phyloP scores from a whole-genome alignment of 352 stramenopile species.

The Pythium insidiosum region DNA sequence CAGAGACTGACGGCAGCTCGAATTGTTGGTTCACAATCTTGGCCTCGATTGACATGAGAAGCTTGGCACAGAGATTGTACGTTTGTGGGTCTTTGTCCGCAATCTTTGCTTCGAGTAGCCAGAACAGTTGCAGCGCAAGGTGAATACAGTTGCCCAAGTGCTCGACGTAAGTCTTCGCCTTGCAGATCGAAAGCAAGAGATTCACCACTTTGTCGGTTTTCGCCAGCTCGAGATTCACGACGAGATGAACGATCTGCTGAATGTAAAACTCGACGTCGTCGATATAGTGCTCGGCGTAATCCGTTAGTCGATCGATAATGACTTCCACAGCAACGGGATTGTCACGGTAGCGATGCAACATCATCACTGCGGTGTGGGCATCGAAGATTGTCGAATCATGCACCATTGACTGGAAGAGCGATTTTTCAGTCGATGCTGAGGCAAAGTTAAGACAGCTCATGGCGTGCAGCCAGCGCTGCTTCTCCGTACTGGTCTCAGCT shows the following conservation, averaged over 20 bases:
- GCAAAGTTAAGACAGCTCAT: slow-evolving; percentile 58
- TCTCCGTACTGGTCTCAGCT: slow-evolving; percentile 63
- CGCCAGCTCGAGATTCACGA: slow-evolving; percentile 50
- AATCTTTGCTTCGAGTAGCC: slow-evolving; percentile 73
- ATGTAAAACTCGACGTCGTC: slow-evolving; percentile 83
- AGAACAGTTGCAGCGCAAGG: slow-evolving; percentile 61
- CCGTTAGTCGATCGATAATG: slow-evolving; percentile 50
- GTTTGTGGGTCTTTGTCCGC: slow-evolving; percentile 59
- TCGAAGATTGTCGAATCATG: slow-evolving; percentile 45
- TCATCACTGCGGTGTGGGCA: slow-evolving; percentile 51
- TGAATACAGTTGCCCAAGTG: slow-evolving; percentile 79
- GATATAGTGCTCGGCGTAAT: slow-evolving; percentile 58
- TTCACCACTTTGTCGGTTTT: slow-evolving; percentile 63
- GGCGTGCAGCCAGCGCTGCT: slow-evolving; percentile 69
- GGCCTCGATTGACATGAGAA: slow-evolving; percentile 79
- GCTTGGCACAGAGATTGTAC: slow-evolving; percentile 69
- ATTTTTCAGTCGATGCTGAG: slow-evolving; percentile 36
- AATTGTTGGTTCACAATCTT: slow-evolving; percentile 80
- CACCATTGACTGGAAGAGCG: slow-evolving; percentile 47
- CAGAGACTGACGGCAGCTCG: slow-evolving; percentile 27
- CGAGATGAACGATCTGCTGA: slow-evolving; percentile 68
- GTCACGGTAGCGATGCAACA: slow-evolving; percentile 68
- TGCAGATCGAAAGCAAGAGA: slow-evolving; percentile 72
- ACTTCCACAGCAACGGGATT: slow-evolving; percentile 53
- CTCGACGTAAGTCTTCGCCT: slow-evolving; percentile 65